Base-by-base conservation (phyloP, 1,284 basidiomycete species). In the Ganoderma boninense region DNA sequence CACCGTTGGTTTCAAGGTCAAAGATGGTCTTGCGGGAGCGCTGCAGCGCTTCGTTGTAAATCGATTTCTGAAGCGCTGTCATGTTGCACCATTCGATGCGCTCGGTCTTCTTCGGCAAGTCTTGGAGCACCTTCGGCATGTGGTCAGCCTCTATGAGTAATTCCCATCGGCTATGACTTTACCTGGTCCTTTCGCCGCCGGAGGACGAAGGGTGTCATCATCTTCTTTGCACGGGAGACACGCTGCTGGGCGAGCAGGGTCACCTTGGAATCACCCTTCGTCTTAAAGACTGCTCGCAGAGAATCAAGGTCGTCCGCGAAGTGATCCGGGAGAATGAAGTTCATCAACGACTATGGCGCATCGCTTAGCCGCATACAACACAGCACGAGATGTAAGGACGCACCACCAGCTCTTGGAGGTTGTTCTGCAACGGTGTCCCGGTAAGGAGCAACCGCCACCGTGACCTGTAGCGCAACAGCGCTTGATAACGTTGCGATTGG, bases 181-280 rank as follows among this genome's bases (percentile, higher is more conserved):
- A 91, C 94, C 83, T 96, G 94, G 73, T 97, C 95, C 83, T 99
- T 99, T 74, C 97, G 90, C 62, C 98, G 89, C 29, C 98, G 93
- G 26, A 99, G 87, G 38, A 99, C 97, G 80, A 99, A 99, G 0
- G 98, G 98, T 20, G 95, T 97, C 92, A 99, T 97, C 97, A 99
- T 98, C 80, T 95, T 96, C 84, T 99, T 98, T 6, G 98, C 98
- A 68, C 97, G 86, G 63, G 96, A 95, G 35, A 98, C 94, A 61
- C 97, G 92, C 79, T 97, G 93, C 79, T 95, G 92, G 7, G 97
- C 94, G 18, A 99, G 90, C 56, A 98, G 80, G 56, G 94, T 94
- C 64, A 95, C 90, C 73, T 94, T 95, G 13, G 93, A 92, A 76
- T 96, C 94, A 6, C 94, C 92, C 76, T 95, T 96, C 49, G 96